phyloP scores from a whole-genome alignment of 352 stramenopile species.

The Phytophthora constricta region DNA sequence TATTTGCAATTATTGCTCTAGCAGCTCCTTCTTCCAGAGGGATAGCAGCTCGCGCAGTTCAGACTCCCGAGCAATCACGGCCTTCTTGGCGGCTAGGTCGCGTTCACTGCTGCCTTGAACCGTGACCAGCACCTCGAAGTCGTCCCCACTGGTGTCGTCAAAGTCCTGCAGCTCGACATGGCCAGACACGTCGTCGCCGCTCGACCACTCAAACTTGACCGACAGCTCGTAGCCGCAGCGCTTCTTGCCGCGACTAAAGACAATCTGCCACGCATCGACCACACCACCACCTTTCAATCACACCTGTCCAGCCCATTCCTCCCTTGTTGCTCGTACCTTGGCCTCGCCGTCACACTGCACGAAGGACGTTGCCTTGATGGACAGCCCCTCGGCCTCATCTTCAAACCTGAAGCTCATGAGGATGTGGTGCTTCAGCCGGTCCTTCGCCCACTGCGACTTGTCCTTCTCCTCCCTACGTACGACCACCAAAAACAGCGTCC shows the following conservation, averaged over 20 bases:
- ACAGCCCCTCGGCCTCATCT: constrained; percentile 50
- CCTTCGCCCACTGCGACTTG: constrained; percentile 82
- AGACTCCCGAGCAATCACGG: constrained; percentile 61
- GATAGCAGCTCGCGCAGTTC: constrained; percentile 73
- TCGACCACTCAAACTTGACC: constrained; percentile 81
- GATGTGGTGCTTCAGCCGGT: constrained; percentile 77
- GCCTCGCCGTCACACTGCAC: constrained; percentile 78
- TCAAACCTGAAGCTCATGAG: constrained; percentile 65
- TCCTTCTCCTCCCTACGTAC: constrained; percentile 75
- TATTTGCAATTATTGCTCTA: constrained; percentile 69
- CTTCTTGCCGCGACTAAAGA: constrained; percentile 88
- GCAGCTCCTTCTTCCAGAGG: constrained; percentile 77
- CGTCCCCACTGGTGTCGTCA: constrained; percentile 83
- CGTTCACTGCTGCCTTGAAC: constrained; percentile 53
- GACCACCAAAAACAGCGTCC: neutral
- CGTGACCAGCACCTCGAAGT: constrained; percentile 78
- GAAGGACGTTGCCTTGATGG: constrained; percentile 70
- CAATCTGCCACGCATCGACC: constrained; percentile 37
- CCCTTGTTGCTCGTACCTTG: constrained; percentile 59
- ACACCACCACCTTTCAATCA: constrained; percentile 9
- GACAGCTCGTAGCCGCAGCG: constrained; percentile 85
- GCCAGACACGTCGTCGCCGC: constrained; percentile 57
- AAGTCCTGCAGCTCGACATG: constrained; percentile 87
- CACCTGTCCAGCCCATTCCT: neutral
- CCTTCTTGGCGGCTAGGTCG: constrained; percentile 60